Conservation (phyloP, 2,329 filamentous ascomycete species). For the Penicillium hesseltinei region DNA sequence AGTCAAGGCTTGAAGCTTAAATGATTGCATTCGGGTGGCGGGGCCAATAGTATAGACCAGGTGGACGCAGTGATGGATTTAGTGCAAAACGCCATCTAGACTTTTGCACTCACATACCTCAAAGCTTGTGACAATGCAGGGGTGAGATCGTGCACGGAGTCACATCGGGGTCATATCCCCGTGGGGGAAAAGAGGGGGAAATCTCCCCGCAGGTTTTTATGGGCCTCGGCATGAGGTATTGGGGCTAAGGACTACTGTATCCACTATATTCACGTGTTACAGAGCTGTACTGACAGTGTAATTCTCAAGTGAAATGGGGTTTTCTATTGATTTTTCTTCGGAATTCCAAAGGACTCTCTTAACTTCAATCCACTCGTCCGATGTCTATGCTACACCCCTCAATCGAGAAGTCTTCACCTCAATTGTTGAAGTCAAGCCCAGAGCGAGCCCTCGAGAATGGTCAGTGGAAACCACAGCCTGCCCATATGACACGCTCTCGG, state of each 20-base stretch:
- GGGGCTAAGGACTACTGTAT: not conserved
- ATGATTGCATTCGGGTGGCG: not conserved
- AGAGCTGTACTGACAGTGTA: not conserved
- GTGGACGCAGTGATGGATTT: not conserved
- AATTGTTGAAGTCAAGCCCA: not conserved
- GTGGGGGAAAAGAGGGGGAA: not conserved
- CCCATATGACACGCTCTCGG: not conserved
- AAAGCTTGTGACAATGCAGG: not conserved
- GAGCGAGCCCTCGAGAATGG: not conserved
- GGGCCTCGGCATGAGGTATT: not conserved
- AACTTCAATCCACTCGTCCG: not conserved
- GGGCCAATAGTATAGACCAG: not conserved
- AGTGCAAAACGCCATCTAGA: not conserved
- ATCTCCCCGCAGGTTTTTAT: not conserved
- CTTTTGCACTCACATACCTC: not conserved
- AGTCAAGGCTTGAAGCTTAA: not conserved
- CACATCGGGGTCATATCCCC: not conserved
- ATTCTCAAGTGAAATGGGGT: not conserved
- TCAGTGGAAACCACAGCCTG: not conserved
- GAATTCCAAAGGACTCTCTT: not conserved
- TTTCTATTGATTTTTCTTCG: constrained; percentile 1
- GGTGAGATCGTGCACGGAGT: not conserved
- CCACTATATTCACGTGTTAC: not conserved
- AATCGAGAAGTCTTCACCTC: not conserved
- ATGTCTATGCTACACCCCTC: constrained; percentile 1